Evolutionary conservation across 2,329 filamentous ascomycete genomes (phyloP), one percentile per base, ranked within the genome.

Genomic region (Arthrobotrys iridis): DNA sequence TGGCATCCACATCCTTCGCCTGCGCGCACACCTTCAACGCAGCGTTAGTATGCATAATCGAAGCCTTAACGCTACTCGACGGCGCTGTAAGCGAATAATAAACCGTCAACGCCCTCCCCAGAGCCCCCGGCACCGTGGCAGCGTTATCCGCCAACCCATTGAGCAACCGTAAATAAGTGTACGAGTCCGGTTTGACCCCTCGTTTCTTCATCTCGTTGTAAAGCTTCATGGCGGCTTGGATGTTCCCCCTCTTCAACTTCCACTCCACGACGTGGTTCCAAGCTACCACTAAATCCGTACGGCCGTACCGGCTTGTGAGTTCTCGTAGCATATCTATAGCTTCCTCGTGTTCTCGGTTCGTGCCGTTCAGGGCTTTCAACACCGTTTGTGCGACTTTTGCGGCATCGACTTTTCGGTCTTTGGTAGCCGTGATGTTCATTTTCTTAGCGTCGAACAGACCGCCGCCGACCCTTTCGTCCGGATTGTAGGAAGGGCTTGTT

Each of bases 181-280:
- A 87, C 2, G 88, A 87, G 81, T 93, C 94, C 0, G 95, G 94
- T 24, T 87, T 85, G 79, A 96, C 91, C 3, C 86, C 90, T 76
- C 93, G 87, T 83, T 98, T 98, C 84, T 98, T 99, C 94, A 99
- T 98, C 91, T 98, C 94, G 82, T 97, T 97, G 83, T 89, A 97
- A n/a, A 93, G 84, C 82, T 91, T 93, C 68, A 96, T 83, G 15
- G 91, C 93, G 18, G 85, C 83, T 73, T 86, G 85, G 33, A 93
- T 82, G 59, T 86, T 85, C 43, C 87, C 84, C 22, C 88, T 84
- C 43, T 86, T 83, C 81, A 97, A 83, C 76, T 88, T 85, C 81
- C 93, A 88, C 68, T 90, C 87, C 67, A 99, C 89, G 46, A 97
- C 82, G 80, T 91, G 88, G 82, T 98, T 98, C 93, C 94, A 99